These are phyloP conservation scores for Carex arenaria DNA, from an alignment of 202 grass and related monocot species.

Conservation along the genomic window DNA sequence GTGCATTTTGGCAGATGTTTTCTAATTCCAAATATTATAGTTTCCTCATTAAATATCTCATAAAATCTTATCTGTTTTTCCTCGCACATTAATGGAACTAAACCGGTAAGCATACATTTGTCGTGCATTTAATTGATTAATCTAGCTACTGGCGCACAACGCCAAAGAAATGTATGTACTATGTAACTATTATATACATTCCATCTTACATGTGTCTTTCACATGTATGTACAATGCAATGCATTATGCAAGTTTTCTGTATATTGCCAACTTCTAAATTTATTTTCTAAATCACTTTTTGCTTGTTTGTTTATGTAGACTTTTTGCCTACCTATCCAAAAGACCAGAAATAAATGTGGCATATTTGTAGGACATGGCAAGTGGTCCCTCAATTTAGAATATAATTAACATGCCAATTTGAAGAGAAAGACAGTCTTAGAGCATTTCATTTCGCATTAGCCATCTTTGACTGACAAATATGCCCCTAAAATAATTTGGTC, in stretches of 20 bases:
- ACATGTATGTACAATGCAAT: background rate
- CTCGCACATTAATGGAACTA: background rate
- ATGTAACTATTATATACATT: background rate
- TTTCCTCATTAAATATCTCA: slow-evolving; percentile 1
- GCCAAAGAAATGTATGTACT: background rate
- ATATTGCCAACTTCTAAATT: background rate
- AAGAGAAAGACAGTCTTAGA: background rate
- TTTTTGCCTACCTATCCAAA: background rate
- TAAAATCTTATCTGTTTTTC: slow-evolving; percentile 3
- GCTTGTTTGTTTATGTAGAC: background rate
- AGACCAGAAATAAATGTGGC: background rate
- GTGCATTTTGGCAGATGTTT: background rate
- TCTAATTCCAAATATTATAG: background rate
- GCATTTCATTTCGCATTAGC: background rate
- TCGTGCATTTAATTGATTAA: background rate
- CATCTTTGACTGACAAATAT: background rate
- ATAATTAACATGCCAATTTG: background rate
- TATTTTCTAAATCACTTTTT: background rate
- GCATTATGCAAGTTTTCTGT: background rate
- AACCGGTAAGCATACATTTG: background rate
- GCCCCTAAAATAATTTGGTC: background rate
- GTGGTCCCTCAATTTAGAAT: background rate
- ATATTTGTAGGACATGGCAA: background rate
- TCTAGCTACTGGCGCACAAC: background rate
- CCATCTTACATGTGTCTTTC: background rate